Percentiles rank a stretch among this genome's conserved stretches.
phyloP scores from a whole-genome alignment of 1,139 yeast genomes.

The Zygosaccharomyces sapae region DNA sequence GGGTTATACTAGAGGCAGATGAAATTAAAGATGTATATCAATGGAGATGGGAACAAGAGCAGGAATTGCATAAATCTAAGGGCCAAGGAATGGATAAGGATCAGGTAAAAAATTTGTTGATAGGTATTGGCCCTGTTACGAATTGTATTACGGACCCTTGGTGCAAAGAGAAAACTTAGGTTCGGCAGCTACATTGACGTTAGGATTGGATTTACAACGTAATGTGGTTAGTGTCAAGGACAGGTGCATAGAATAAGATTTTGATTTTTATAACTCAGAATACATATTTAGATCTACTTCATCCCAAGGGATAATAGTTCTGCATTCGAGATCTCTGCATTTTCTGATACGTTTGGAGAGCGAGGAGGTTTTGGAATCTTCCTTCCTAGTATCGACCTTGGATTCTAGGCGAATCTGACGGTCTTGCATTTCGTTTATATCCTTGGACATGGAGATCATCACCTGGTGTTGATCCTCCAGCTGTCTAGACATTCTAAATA shows the following conservation, averaged over 20 bases:
- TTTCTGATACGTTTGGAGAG: conserved; percentile 7
- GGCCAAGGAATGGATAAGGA: conserved; percentile 81
- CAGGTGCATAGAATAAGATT: conserved; percentile 12
- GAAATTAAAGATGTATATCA: conserved; percentile 58
- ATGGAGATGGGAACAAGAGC: conserved; percentile 89
- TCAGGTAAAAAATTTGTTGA: conserved; percentile 66
- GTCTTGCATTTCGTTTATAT: conserved; percentile 13
- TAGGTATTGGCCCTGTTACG: conserved; percentile 84
- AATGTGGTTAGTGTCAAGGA: conserved; percentile 15
- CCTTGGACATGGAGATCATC: conserved; percentile 15
- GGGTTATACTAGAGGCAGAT: conserved; percentile 59
- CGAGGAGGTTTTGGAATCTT: neutral
- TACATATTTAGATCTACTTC: conserved; percentile 17
- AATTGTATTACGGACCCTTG: conserved; percentile 55
- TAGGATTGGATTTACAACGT: conserved; percentile 27
- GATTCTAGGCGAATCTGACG: conserved; percentile 19
- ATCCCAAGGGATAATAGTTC: conserved; percentile 33
- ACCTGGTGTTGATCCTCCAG: conserved; percentile 17
- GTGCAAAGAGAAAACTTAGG: conserved; percentile 28
- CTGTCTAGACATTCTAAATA: conserved; percentile 16
- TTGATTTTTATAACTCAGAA: conserved; percentile 11
- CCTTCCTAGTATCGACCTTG: conserved; percentile 5
- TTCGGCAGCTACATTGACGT: conserved; percentile 29
- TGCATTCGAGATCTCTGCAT: conserved; percentile 12
- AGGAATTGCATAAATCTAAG: conserved; percentile 46